These are phyloP conservation scores for Barnettozyma hawaiiensis DNA, from an alignment of 1,139 yeast species.

Conservation along the genomic window DNA sequence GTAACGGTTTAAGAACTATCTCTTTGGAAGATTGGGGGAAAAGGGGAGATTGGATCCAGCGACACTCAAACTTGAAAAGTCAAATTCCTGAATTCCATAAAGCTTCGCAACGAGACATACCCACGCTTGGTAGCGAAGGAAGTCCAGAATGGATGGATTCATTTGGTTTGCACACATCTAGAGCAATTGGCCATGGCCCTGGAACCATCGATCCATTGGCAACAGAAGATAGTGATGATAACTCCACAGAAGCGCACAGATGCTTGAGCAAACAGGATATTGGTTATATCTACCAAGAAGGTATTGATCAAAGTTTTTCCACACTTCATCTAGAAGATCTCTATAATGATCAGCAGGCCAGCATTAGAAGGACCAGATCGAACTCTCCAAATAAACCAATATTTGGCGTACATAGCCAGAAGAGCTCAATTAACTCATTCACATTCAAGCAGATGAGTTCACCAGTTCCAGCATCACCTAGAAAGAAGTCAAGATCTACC, in stretches of 20 bases:
- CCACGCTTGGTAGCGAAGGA: constrained; percentile 3
- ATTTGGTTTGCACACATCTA: background rate
- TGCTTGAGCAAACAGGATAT: constrained; percentile 15
- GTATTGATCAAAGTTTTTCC: constrained; percentile 19
- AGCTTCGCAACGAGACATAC: background rate
- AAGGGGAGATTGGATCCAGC: constrained; percentile 8
- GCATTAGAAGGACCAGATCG: constrained; percentile 9
- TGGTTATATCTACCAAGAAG: constrained; percentile 12
- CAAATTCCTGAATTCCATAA: background rate
- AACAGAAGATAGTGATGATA: constrained; percentile 8
- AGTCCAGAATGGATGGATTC: background rate
- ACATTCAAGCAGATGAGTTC: constrained; percentile 8
- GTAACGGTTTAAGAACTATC: constrained; percentile 18
- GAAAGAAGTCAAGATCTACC: constrained; percentile 10
- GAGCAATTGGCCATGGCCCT: background rate
- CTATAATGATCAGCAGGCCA: constrained; percentile 10
- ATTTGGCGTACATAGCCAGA: constrained; percentile 17
- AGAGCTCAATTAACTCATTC: constrained; percentile 17
- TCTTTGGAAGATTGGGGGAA: constrained; percentile 20
- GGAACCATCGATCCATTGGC: background rate
- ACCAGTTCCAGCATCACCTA: constrained; percentile 21
- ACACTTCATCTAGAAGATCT: constrained; percentile 11
- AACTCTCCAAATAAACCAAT: constrained; percentile 25
- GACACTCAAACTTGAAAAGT: background rate
- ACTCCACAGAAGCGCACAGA: constrained; percentile 22